Evolutionary conservation across 2,329 filamentous ascomycete species (phyloP), one percentile per base, ranked within the genome.

Genomic region (Periconia macrospinosa): DNA sequence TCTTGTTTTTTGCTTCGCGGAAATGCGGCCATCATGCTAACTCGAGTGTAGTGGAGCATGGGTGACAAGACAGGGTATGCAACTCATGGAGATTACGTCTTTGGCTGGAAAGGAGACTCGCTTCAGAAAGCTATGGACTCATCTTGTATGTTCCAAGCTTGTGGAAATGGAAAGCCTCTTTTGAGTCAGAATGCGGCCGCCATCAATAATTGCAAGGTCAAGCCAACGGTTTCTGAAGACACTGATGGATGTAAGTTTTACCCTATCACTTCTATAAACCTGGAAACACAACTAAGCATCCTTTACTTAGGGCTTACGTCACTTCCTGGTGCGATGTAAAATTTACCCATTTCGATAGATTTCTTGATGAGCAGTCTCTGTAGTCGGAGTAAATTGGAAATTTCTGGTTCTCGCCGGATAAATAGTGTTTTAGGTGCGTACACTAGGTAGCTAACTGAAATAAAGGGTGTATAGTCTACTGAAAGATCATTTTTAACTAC

Each of bases 41-140:
- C 33, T 14, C 11, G 11, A 13, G 11, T 37, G 33, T n/a, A 37
- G 19, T 48, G 59, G 17, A 52, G 49, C 30, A 60, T 54, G 30
- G 60, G 55, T 17, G 64, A 75, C 33, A 46, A 52, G 14, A 59
- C 57, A 19, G 63, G 65, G 17, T 61, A 65, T 44, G 63, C 63
- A 10, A 66, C 62, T 5, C 63, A 67, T 44, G 63, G 60, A 19
- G 65, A 67, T 37, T 67, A 66, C 45, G 15, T 66, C 18, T 67
- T 67, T 41, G 65, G 65, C 3, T 67, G 63, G 65, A 63, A 67
- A 46, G 63, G 58, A 1, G 63, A 67, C 41, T 41, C 56, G 20
- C 57, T 67, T 15, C 63, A 67, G 45, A 54, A 37, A 30, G 62
- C 62, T 30, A 63, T 63, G 62, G 57, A 66, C 48, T 54, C 49